phyloP scores from a whole-genome alignment of 306 rosid species.

The Dalbergia oliveri region DNA sequence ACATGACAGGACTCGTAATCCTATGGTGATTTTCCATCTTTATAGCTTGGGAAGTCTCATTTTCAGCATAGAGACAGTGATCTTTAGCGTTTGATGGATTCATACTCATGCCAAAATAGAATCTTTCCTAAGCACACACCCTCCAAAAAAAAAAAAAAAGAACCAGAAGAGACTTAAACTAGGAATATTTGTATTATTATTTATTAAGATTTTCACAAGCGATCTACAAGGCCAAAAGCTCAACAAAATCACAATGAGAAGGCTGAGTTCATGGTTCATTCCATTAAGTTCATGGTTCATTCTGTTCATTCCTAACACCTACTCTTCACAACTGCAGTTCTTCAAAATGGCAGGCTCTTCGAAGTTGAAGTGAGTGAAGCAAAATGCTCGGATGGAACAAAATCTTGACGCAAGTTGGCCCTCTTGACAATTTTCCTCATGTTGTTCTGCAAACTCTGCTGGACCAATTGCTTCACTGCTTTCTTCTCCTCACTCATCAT shows the following conservation, averaged over 20 bases:
- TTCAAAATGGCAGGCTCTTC: constrained; percentile 93
- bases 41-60: neutral
- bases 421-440: constrained; percentile 94
- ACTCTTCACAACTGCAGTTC: constrained; percentile 18
- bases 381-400: constrained; percentile 75
- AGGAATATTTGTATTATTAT: constrained; percentile 41
- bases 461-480: constrained; percentile 93
- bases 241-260: constrained; percentile 48
- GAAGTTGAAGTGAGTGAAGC: constrained; percentile 85
- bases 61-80: constrained; percentile 32
- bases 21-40: neutral
- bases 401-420: constrained; percentile 92
- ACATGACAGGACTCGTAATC: neutral
- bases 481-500: constrained; percentile 91
- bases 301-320: constrained; percentile 45
- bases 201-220: constrained; percentile 35
- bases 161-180: constrained; percentile 32
- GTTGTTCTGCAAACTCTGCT: constrained; percentile 91
- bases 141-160: constrained; percentile 11
- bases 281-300: constrained; percentile 51
- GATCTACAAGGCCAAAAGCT: constrained; percentile 48
- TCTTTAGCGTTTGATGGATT: constrained; percentile 9
- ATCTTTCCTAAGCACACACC: constrained; percentile 14
- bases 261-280: constrained; percentile 54
- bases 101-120: constrained; percentile 19